Evolutionary conservation across 441 rosid genomes (phyloP).

Genomic region (Adansonia grandidieri): DNA sequence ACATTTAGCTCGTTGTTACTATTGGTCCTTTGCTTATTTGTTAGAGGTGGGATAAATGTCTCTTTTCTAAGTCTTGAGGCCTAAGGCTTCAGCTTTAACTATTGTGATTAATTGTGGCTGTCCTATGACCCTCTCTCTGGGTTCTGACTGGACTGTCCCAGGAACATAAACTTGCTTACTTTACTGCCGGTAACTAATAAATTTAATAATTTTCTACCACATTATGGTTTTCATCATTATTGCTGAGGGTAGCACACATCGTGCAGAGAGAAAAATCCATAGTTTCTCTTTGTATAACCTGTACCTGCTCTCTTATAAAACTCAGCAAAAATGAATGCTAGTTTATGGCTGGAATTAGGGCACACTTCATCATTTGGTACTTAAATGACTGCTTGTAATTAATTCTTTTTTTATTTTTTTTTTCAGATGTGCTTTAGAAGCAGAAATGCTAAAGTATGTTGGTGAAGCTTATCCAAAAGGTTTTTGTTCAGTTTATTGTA

Average conservation of each 20-base stretch:
- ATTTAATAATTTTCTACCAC: not conserved
- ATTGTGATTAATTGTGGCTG: conserved; percentile 1
- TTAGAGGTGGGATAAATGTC: not conserved
- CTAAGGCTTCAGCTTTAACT: not conserved
- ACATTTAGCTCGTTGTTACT: not conserved
- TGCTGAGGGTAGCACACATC: not conserved
- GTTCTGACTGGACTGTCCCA: not conserved
- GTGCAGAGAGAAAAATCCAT: not conserved
- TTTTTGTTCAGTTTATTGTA: conserved; percentile 73
- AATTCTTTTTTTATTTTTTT: not conserved
- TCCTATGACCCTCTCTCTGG: not conserved
- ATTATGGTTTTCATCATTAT: not conserved
- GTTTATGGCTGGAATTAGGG: conserved; percentile 6
- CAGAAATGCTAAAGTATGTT: conserved; percentile 79
- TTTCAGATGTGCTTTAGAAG: conserved; percentile 83
- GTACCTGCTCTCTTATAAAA: not conserved
- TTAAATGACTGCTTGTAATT: not conserved
- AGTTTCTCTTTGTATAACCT: not conserved
- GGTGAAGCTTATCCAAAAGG: conserved; percentile 96
- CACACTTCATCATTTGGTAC: not conserved
- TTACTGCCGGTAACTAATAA: not conserved
- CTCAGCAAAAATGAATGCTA: not conserved
- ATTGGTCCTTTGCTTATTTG: not conserved
- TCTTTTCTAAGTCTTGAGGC: not conserved
- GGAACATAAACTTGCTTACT: conserved; percentile 9